Evolutionary conservation across 768 basidiomycete genomes (phyloP).

Genomic region (Suillus subluteus): DNA sequence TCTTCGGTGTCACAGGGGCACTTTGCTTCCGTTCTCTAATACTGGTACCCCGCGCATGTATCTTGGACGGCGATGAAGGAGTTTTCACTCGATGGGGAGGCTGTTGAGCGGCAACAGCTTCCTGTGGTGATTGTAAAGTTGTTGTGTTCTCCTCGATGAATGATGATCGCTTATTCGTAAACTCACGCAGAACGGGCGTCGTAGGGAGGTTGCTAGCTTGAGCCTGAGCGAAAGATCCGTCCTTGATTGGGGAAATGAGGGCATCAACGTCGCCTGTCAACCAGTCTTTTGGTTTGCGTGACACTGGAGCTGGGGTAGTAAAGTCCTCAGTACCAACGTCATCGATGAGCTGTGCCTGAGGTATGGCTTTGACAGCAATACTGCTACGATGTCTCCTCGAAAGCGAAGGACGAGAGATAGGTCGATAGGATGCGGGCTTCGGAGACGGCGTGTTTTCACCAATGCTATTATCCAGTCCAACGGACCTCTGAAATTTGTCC

Average conservation of each 20-base stretch:
- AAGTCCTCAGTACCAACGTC: conserved; percentile 24
- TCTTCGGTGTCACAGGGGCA: conserved; percentile 10
- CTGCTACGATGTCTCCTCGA: conserved; percentile 54
- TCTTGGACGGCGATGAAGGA: conserved; percentile 27
- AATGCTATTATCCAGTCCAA: conserved; percentile 22
- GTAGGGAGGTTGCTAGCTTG: conserved; percentile 24
- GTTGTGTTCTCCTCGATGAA: conserved; percentile 53
- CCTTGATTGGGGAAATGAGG: conserved; percentile 22
- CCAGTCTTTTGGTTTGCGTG: conserved; percentile 61
- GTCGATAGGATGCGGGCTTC: conserved; percentile 26
- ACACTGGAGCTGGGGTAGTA: conserved; percentile 16
- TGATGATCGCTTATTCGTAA: conserved; percentile 74
- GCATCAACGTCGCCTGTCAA: conserved; percentile 69
- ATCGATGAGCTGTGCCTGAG: conserved; percentile 15
- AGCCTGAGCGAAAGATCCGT: conserved; percentile 16
- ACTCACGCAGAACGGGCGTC: conserved; percentile 63
- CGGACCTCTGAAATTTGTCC: conserved; percentile 15
- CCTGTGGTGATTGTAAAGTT: conserved; percentile 33
- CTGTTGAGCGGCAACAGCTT: conserved; percentile 34
- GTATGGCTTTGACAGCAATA: conserved; percentile 45
- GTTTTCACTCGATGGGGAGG: conserved; percentile 16
- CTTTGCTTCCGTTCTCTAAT: conserved; percentile 39
- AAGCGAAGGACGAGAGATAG: conserved; percentile 45
- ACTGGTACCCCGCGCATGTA: conserved; percentile 29
- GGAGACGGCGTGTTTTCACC: conserved; percentile 8